phyloP scores from a whole-genome alignment of 768 basidiomycete genomes.

The Porphyrellus cyaneotinctus region DNA sequence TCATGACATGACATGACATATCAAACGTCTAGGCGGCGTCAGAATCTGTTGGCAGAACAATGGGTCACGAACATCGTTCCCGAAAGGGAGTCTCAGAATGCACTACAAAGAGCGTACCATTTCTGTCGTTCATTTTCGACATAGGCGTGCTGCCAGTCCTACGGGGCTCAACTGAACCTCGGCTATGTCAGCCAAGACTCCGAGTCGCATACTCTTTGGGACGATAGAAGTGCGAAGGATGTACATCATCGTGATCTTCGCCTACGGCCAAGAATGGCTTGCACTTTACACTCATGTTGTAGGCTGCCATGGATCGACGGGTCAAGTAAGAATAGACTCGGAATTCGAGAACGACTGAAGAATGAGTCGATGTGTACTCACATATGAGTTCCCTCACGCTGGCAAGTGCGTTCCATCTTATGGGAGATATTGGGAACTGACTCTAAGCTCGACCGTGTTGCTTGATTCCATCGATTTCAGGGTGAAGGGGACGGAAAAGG shows the following conservation, averaged over 20 bases:
- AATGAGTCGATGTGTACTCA: background rate
- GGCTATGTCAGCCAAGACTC: background rate
- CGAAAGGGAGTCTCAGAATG: background rate
- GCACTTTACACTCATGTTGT: background rate
- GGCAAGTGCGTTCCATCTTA: conserved; percentile 1
- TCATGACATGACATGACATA: background rate
- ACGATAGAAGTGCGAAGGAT: background rate
- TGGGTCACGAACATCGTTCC: background rate
- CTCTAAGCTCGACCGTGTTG: background rate
- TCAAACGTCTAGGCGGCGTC: background rate
- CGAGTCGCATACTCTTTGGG: background rate
- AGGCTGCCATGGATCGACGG: background rate
- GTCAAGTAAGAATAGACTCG: background rate
- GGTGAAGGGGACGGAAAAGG: background rate
- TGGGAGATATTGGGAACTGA: background rate
- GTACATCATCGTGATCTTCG: background rate
- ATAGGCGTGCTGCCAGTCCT: background rate
- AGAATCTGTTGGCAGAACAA: background rate
- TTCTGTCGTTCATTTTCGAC: background rate
- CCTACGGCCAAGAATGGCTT: background rate
- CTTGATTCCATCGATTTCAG: background rate
- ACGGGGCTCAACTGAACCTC: background rate
- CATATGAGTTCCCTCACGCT: background rate
- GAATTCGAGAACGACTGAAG: background rate
- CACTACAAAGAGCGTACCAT: background rate